Conservation (phyloP, 768 basidiomycete genomes). For the Panaeolus papilionaceus region DNA sequence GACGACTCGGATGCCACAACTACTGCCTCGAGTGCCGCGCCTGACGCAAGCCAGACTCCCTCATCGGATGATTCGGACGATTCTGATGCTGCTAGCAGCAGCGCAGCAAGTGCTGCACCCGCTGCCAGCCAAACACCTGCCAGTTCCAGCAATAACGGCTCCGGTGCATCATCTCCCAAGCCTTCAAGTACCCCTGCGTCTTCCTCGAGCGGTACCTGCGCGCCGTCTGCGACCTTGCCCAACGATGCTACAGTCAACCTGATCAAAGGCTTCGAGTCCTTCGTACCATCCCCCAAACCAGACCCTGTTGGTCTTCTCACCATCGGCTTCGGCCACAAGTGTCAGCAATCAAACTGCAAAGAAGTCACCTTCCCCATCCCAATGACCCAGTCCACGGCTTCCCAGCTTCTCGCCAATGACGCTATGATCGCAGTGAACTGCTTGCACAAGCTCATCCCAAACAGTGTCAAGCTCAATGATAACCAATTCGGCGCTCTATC, state of each 20-base stretch:
- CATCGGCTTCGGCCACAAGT: slow-evolving; percentile 42
- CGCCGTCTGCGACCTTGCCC: slow-evolving; percentile 22
- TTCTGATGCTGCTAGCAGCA: slow-evolving; percentile 21
- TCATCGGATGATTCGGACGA: background rate
- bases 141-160: too few relatives aligned
- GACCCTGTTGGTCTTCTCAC: slow-evolving; percentile 42
- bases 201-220: slow-evolving; percentile 13
- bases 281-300: slow-evolving; percentile 36
- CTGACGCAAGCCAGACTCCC: background rate
- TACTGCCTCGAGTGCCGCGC: background rate
- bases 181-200: background rate
- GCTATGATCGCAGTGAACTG: slow-evolving; percentile 35
- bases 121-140: background rate
- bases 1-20: slow-evolving; percentile 20
- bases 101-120: slow-evolving; percentile 14
- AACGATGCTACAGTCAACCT: slow-evolving; percentile 36
- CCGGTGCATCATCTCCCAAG: background rate
- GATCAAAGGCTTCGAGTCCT: slow-evolving; percentile 39
- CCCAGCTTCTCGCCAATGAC: slow-evolving; percentile 36
- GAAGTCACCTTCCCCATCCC: slow-evolving; percentile 39
- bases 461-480: slow-evolving; percentile 38
- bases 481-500: slow-evolving; percentile 44
- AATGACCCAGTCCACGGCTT: slow-evolving; percentile 32
- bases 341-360: slow-evolving; percentile 28
- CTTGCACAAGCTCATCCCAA: slow-evolving; percentile 34